phyloP scores from a whole-genome alignment of 345 rosid species.

The Populus davidiana region DNA sequence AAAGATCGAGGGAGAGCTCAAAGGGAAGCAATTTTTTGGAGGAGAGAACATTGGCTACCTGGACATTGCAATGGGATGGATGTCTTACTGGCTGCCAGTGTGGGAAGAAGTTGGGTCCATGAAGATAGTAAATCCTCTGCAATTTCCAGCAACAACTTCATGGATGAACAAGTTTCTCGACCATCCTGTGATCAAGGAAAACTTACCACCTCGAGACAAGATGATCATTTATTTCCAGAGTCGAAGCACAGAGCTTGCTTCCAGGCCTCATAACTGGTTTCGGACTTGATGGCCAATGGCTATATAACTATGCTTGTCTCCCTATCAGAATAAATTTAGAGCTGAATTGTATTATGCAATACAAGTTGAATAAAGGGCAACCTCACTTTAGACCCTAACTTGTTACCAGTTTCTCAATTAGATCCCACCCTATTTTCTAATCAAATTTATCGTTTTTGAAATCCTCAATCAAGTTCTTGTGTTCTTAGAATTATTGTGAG shows the following conservation, averaged over 20 bases:
- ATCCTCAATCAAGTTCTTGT: neutral
- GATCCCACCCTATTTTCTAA: neutral
- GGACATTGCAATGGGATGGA: conserved; percentile 36
- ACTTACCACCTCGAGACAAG: conserved; percentile 28
- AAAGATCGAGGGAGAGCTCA: conserved; percentile 30
- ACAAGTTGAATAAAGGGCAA: too few relatives aligned
- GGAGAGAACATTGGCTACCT: conserved; percentile 35
- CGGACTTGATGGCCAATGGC: neutral
- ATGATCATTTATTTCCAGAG: conserved; percentile 17
- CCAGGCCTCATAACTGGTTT: neutral
- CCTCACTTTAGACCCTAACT: neutral
- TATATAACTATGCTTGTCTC: too few relatives aligned
- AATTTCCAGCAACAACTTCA: conserved; percentile 25
- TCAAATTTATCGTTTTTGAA: too few relatives aligned
- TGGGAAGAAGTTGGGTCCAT: conserved; percentile 31
- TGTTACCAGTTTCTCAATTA: neutral
- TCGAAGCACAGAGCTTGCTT: neutral
- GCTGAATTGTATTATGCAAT: neutral
- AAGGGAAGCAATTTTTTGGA: conserved; percentile 28
- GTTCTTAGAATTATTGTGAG: too few relatives aligned
- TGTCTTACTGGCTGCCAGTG: conserved; percentile 27
- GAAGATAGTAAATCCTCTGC: conserved; percentile 10
- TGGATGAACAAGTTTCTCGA: conserved; percentile 31
- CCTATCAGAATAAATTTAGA: too few relatives aligned
- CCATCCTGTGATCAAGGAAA: conserved; percentile 27